Conservation (phyloP, 225 moss, liverwort and hornwort genomes). For the Takakia lepidozioides region DNA sequence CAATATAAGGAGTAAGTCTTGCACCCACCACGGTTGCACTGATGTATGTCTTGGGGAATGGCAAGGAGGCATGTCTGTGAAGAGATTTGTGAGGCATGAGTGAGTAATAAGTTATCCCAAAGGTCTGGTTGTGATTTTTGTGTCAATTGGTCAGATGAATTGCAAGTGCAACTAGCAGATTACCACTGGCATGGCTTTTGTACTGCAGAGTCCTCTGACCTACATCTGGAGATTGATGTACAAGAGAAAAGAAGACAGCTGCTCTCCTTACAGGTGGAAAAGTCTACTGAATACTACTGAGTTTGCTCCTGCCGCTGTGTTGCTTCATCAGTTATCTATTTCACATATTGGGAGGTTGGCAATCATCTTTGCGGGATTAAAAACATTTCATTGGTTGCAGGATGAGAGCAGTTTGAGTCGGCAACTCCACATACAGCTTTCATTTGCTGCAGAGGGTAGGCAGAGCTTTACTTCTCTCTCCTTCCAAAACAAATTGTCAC, state of each 20-base stretch:
- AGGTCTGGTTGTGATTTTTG: neutral
- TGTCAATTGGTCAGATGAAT: too few relatives aligned
- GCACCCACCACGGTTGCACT: neutral
- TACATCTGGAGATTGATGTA: conserved; percentile 11
- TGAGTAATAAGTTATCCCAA: neutral
- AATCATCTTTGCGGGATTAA: too few relatives aligned
- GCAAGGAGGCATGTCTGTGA: neutral
- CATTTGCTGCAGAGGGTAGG: conserved; percentile 11
- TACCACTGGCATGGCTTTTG: conserved; percentile 2
- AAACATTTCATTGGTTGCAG: neutral
- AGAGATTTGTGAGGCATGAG: neutral
- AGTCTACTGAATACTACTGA: too few relatives aligned
- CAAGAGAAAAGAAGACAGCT: neutral
- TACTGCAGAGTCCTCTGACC: conserved; percentile 7
- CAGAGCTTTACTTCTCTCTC: neutral
- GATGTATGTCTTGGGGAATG: neutral
- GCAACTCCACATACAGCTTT: conserved; percentile 5
- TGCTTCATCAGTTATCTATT: neutral
- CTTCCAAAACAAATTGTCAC: neutral
- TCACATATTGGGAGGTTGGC: neutral
- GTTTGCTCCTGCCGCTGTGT: neutral
- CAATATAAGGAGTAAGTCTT: conserved; percentile 9
- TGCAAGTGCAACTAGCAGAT: too few relatives aligned
- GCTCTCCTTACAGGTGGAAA: conserved; percentile 1
- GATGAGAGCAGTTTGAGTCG: neutral